Conservation (phyloP, 352 stramenopile genomes). For the Globisporangium nagaii region DNA sequence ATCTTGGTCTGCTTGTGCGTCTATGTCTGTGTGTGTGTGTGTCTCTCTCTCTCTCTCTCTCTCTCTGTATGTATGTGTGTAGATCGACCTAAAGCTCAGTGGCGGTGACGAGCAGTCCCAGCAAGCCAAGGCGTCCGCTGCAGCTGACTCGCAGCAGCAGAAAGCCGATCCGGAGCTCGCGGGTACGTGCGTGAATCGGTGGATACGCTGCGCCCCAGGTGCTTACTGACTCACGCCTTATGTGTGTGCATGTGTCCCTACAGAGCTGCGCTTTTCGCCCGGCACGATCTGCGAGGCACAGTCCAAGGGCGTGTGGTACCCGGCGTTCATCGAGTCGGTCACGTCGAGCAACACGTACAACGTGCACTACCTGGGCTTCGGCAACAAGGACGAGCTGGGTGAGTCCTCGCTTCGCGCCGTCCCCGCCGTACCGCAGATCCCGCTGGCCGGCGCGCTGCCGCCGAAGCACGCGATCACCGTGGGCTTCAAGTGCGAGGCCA, state of each 20-base stretch:
- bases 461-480: constrained; percentile 34
- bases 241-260: neutral
- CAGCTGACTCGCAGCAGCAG: neutral
- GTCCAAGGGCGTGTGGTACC: constrained; percentile 68
- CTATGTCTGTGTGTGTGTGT: neutral
- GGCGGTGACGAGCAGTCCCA: neutral
- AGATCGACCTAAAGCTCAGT: constrained; percentile 24
- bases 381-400: constrained; percentile 47
- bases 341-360: constrained; percentile 54
- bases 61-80: neutral
- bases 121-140: neutral
- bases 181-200: neutral
- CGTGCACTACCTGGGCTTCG: constrained; percentile 72
- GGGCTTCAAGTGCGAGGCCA: constrained; percentile 62
- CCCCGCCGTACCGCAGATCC: constrained; percentile 12
- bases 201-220: neutral
- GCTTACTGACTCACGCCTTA: neutral
- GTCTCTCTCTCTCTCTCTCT: no score
- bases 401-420: constrained; percentile 38
- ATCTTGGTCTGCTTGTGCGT: neutral
- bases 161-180: neutral
- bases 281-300: constrained; percentile 52
- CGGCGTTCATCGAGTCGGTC: constrained; percentile 51
- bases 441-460: constrained; percentile 23
- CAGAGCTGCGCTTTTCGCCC: constrained; percentile 37